Evolutionary conservation across 768 basidiomycete genomes (phyloP).

Genomic region (Coprinopsis sp.): DNA sequence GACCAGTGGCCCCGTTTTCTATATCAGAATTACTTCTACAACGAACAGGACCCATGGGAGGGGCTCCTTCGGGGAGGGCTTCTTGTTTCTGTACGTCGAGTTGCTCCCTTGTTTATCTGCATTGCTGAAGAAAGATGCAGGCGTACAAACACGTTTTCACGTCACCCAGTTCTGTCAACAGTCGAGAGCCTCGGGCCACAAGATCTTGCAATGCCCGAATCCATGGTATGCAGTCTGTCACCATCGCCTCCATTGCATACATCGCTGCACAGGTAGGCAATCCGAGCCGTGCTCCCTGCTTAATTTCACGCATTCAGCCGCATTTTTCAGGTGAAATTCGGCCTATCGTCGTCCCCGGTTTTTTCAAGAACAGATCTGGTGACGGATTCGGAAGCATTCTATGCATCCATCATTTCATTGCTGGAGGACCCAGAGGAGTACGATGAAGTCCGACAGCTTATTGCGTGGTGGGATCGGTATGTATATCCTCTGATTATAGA

Average conservation of each 20-base stretch:
- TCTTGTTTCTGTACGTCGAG: constrained; percentile 16
- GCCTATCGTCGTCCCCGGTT: constrained; percentile 9
- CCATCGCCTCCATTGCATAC: constrained; percentile 13
- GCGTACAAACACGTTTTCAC: constrained; percentile 26
- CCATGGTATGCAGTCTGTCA: constrained; percentile 10
- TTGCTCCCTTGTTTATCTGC: not conserved
- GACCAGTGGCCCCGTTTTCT: no score
- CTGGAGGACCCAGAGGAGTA: no score
- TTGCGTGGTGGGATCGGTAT: constrained; percentile 18
- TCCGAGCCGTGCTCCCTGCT: constrained; percentile 2
- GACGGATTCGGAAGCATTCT: constrained; percentile 22
- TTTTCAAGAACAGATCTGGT: constrained; percentile 17
- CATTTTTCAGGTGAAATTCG: constrained; percentile 17
- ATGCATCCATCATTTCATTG: constrained; percentile 15
- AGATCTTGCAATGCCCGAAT: constrained; percentile 17
- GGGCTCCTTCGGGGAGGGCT: constrained; percentile 19
- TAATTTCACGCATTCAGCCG: constrained; percentile 4
- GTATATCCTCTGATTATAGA: not conserved
- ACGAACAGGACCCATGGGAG: constrained; percentile 22
- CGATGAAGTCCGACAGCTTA: constrained; percentile 7
- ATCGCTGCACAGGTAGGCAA: constrained; percentile 9
- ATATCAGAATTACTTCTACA: constrained; percentile 15
- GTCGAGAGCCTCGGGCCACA: constrained; percentile 21
- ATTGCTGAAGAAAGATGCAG: constrained; percentile 7
- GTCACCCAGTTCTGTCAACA: constrained; percentile 25